Conservation (phyloP, 2,329 filamentous ascomycete species). For the Neofusicoccum sp. region DNA sequence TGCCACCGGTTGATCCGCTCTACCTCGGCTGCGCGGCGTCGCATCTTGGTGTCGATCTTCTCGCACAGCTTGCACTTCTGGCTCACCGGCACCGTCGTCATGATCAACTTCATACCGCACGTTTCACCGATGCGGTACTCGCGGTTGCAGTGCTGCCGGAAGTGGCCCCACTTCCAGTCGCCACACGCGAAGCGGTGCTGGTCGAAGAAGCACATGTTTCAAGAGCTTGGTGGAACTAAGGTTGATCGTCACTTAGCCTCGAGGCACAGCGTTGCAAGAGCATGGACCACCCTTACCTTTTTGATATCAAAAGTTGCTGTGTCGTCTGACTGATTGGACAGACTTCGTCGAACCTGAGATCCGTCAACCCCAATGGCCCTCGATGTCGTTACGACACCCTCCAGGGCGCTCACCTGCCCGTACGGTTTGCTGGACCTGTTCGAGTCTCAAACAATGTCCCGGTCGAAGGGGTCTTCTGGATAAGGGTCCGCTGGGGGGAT, state of each 20-base stretch:
- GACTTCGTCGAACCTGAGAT: slow-evolving; percentile 6
- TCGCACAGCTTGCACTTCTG: slow-evolving; percentile 83
- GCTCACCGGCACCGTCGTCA: slow-evolving; percentile 65
- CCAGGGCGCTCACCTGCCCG: slow-evolving; percentile 10
- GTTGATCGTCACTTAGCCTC: slow-evolving; percentile 12
- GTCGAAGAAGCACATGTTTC: slow-evolving; percentile 91
- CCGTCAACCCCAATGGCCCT: slow-evolving; percentile 11
- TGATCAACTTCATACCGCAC: slow-evolving; percentile 90
- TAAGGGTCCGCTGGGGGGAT: slow-evolving; percentile 5
- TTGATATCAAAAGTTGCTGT: slow-evolving; percentile 18
- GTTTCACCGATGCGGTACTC: slow-evolving; percentile 97
- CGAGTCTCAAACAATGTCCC: slow-evolving; percentile 6
- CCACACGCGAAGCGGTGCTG: slow-evolving; percentile 82
- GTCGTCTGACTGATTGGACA: slow-evolving; percentile 22
- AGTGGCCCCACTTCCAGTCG: slow-evolving; percentile 94
- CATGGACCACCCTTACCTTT: slow-evolving; percentile 21
- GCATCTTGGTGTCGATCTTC: slow-evolving; percentile 83
- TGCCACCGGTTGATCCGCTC: slow-evolving; percentile 78
- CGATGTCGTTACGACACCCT: neutral
- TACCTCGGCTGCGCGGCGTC: slow-evolving; percentile 72
- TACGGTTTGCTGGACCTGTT: slow-evolving; percentile 4
- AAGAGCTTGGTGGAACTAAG: slow-evolving; percentile 20
- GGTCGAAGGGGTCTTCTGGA: neutral
- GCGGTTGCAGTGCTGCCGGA: slow-evolving; percentile 88
- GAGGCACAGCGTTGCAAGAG: slow-evolving; percentile 16